Conservation (phyloP, 805 yeast species). For the Candida bentonensis region DNA sequence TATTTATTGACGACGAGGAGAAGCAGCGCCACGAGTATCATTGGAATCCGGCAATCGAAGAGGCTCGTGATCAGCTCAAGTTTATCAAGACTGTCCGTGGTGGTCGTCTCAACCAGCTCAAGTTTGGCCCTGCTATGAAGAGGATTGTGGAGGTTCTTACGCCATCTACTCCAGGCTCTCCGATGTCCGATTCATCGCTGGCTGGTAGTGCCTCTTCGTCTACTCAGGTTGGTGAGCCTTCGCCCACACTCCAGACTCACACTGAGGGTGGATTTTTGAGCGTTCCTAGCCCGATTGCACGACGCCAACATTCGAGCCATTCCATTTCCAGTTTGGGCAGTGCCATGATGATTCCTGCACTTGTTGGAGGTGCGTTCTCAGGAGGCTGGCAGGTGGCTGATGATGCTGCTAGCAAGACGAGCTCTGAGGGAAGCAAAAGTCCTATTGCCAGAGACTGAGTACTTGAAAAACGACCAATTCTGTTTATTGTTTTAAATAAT, state of each 20-base stretch:
- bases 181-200: conserved; percentile 6
- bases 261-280: conserved; percentile 2
- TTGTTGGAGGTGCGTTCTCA: conserved; percentile 45
- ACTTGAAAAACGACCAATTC: no score
- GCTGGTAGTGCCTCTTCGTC: not conserved
- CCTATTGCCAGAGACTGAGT: no score
- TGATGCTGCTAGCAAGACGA: not conserved
- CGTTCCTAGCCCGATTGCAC: conserved; percentile 1
- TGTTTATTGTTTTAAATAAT: no score
- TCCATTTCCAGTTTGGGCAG: conserved; percentile 9
- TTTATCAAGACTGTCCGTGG: conserved; percentile 24
- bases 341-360: conserved; percentile 34
- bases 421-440: no score
- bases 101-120: conserved; percentile 23
- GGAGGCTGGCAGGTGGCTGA: conserved; percentile 17
- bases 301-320: conserved; percentile 6
- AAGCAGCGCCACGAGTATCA: conserved; percentile 13
- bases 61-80: conserved; percentile 23
- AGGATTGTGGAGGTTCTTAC: conserved; percentile 10
- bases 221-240: not conserved
- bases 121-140: conserved; percentile 12
- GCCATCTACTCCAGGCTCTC: conserved; percentile 9
- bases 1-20: conserved; percentile 11
- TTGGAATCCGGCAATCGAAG: conserved; percentile 28
- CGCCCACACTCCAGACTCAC: not conserved